phyloP scores from a whole-genome alignment of 192 early-diverging fungal genomes.

The Rhizophagus sp. region DNA sequence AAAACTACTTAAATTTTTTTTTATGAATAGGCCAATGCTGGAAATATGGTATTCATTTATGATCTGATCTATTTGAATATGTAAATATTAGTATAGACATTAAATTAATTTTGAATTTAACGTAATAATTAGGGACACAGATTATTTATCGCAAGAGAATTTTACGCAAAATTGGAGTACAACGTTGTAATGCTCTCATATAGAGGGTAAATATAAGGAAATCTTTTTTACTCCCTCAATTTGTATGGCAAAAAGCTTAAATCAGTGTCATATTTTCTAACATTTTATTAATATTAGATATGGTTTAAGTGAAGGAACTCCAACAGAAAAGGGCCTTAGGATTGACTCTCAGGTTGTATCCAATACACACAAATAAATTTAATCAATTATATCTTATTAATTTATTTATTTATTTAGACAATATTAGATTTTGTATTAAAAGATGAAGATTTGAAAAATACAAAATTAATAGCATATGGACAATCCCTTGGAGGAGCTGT shows the following conservation, averaged over 20 bases:
- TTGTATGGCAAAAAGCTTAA: too few relatives aligned
- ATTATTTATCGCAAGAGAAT: constrained; percentile 82
- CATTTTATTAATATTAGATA: constrained; percentile 52
- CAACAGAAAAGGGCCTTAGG: constrained; percentile 84
- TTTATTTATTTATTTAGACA: constrained; percentile 47
- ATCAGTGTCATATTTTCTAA: too few relatives aligned
- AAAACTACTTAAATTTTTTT: background rate
- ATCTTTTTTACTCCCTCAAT: too few relatives aligned
- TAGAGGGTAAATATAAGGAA: constrained; percentile 65
- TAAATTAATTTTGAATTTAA: background rate
- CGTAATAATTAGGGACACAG: constrained; percentile 76
- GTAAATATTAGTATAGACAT: constrained; percentile 5
- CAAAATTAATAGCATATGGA: constrained; percentile 86
- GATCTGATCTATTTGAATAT: background rate
- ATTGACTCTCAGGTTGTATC: constrained; percentile 76
- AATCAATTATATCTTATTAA: background rate
- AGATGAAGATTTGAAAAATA: constrained; percentile 71
- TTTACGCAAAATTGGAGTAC: constrained; percentile 64
- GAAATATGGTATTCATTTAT: constrained; percentile 74
- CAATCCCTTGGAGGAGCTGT: constrained; percentile 98
- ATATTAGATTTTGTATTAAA: constrained; percentile 81
- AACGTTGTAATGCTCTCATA: constrained; percentile 99
- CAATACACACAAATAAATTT: background rate
- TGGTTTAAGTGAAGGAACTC: constrained; percentile 83
- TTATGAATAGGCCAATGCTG: constrained; percentile 81